Percentiles rank a stretch among this genome's conserved stretches.
Conservation (phyloP, 495 filamentous ascomycete genomes). For the Saxophila tyrrhenica region DNA sequence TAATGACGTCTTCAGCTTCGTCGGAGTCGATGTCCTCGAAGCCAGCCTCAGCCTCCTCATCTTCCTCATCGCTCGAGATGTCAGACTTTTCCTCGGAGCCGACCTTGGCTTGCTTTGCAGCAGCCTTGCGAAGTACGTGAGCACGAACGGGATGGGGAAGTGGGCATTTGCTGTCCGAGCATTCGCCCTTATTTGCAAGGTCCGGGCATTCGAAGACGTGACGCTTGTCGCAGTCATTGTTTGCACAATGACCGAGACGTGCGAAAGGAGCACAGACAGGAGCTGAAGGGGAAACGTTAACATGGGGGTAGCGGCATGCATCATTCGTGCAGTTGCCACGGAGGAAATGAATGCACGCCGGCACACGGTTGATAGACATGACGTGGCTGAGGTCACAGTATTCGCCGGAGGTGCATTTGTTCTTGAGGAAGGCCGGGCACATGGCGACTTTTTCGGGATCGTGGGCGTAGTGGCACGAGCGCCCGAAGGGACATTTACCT, state of each 20-base stretch:
- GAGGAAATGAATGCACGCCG: constrained; percentile 80
- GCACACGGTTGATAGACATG: constrained; percentile 70
- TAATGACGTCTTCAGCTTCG: constrained; percentile 55
- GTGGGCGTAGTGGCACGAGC: constrained; percentile 70
- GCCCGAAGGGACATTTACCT: constrained; percentile 77
- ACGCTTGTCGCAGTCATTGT: constrained; percentile 63
- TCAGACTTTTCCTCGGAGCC: constrained; percentile 48
- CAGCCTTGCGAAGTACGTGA: constrained; percentile 52
- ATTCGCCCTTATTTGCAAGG: constrained; percentile 80
- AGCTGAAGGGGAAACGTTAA: constrained; percentile 67
- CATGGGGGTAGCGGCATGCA: constrained; percentile 81
- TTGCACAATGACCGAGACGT: constrained; percentile 80
- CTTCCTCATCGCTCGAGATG: constrained; percentile 76
- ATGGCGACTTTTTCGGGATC: constrained; percentile 81
- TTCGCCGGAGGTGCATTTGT: constrained; percentile 65
- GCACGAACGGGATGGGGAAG: constrained; percentile 84
- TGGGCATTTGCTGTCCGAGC: constrained; percentile 68
- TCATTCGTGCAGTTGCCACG: constrained; percentile 83
- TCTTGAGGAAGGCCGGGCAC: constrained; percentile 75
- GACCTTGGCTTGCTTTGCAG: constrained; percentile 28
- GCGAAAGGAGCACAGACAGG: constrained; percentile 79
- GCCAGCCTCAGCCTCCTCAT: constrained; percentile 61
- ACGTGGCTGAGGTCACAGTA: constrained; percentile 92
- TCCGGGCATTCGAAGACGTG: constrained; percentile 85
- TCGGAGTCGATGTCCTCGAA: constrained; percentile 87